Conservation (phyloP, 2,329 filamentous ascomycete genomes). For the Stagonosporopsis tanaceti region DNA sequence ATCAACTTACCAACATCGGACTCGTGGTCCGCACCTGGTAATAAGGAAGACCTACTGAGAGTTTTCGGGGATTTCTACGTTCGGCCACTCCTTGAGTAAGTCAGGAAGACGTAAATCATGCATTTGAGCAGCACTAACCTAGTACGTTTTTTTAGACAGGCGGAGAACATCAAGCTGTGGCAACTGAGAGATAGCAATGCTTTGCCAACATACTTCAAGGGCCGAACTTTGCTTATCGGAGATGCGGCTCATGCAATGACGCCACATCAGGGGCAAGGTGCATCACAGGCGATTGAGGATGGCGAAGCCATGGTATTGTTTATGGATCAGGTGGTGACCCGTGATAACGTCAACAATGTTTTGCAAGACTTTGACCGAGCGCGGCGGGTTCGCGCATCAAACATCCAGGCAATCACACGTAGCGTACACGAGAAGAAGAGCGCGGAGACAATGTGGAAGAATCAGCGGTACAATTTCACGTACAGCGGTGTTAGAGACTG, state of each 20-base stretch:
- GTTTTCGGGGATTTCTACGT: neutral
- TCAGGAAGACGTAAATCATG: neutral
- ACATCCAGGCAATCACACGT: neutral
- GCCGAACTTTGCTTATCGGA: neutral
- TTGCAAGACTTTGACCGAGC: neutral
- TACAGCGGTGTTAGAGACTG: neutral
- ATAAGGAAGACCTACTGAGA: neutral
- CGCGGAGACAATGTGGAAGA: neutral
- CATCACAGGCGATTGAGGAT: neutral
- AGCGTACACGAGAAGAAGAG: neutral
- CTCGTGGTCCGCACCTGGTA: neutral
- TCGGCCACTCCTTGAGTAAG: neutral
- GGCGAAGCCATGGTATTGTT: neutral
- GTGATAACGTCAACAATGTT: neutral
- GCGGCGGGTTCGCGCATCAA: neutral
- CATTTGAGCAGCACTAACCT: neutral
- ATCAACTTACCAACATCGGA: neutral
- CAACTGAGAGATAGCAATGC: neutral
- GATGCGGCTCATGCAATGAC: neutral
- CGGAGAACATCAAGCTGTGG: neutral
- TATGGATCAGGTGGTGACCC: neutral
- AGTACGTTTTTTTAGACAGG: neutral
- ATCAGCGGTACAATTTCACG: neutral
- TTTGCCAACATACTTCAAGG: neutral
- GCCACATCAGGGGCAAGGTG: neutral